Evolutionary conservation across 805 yeast genomes (phyloP).

Genomic region (Wickerhamiella musiphila): DNA sequence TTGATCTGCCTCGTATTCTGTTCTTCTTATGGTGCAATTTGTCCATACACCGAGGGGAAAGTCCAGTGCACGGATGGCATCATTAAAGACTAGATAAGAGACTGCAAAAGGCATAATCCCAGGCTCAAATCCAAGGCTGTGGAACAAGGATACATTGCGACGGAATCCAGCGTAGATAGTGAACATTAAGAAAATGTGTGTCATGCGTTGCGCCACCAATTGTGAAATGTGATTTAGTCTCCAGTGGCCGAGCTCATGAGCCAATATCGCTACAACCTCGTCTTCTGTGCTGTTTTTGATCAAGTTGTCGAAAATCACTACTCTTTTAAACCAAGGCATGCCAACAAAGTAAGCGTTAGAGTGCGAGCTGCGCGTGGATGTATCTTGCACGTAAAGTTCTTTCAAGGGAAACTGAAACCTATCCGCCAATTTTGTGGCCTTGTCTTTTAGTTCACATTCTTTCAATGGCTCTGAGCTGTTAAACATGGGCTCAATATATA

Average conservation of each 20-base stretch:
- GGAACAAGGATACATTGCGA: conserved; percentile 59
- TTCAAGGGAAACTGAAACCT: conserved; percentile 71
- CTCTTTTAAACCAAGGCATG: conserved; percentile 91
- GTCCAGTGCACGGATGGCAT: conserved; percentile 63
- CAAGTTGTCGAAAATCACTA: conserved; percentile 84
- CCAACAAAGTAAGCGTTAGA: conserved; percentile 96
- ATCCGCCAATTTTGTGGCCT: conserved; percentile 65
- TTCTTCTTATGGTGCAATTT: conserved; percentile 62
- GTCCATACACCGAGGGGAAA: conserved; percentile 45
- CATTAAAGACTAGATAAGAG: conserved; percentile 68
- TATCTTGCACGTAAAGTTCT: conserved; percentile 78
- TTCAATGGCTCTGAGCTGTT: conserved; percentile 81
- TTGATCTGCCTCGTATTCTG: conserved; percentile 86
- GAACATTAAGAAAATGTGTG: conserved; percentile 46
- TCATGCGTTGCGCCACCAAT: conserved; percentile 47
- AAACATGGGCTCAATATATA: conserved; percentile 79
- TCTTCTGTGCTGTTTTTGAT: conserved; percentile 57
- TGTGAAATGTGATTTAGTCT: conserved; percentile 72
- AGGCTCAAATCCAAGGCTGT: conserved; percentile 55
- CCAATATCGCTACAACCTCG: conserved; percentile 86
- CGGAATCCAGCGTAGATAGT: conserved; percentile 64
- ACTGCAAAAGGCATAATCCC: conserved; percentile 49
- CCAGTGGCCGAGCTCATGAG: conserved; percentile 99
- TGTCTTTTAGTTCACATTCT: conserved; percentile 70
- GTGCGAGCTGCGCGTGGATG: conserved; percentile 92